Percentiles rank a stretch among this genome's conserved stretches.
Evolutionary conservation across 441 rosid genomes (phyloP).

Genomic region (Gossypium aridum): DNA sequence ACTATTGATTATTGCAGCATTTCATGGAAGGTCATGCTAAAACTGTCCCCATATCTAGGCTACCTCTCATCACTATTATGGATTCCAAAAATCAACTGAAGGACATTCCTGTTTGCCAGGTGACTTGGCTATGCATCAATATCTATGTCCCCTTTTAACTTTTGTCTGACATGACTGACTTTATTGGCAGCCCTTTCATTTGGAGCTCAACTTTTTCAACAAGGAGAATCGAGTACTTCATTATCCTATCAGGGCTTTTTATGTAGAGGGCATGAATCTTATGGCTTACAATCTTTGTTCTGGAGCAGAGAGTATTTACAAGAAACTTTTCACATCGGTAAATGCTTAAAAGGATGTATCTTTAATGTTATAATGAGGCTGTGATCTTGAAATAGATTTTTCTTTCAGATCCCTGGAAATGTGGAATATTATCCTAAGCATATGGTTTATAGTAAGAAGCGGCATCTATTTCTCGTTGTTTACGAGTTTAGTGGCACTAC

Average conservation of each 20-base stretch:
- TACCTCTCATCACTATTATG: constrained; percentile 77
- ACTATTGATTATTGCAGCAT: constrained; percentile 54
- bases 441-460: constrained; percentile 71
- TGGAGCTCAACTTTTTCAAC: constrained; percentile 97
- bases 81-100: constrained; percentile 79
- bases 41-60: constrained; percentile 85
- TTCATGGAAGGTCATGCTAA: constrained; percentile 99
- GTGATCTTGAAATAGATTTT: constrained; percentile 18
- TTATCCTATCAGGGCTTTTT: constrained; percentile 94
- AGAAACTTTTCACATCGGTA: constrained; percentile 91
- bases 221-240: constrained; percentile 94
- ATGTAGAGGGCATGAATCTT: constrained; percentile 77
- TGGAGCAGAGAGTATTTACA: constrained; percentile 75
- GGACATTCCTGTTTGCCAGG: constrained; percentile 93
- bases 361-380: no score
- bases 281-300: constrained; percentile 93
- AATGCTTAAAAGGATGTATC: constrained; percentile 14
- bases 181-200: constrained; percentile 81
- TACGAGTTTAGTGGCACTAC: constrained; percentile 86
- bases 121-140: constrained; percentile 19
- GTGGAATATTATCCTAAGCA: constrained; percentile 73
- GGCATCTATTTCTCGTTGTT: constrained; percentile 76
- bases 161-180: constrained; percentile 16
- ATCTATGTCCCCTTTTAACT: constrained; percentile 10
- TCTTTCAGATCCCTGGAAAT: constrained; percentile 79